Evolutionary conservation across 257 asterid genomes (phyloP).

Genomic region (Solanum ossicruentum): DNA sequence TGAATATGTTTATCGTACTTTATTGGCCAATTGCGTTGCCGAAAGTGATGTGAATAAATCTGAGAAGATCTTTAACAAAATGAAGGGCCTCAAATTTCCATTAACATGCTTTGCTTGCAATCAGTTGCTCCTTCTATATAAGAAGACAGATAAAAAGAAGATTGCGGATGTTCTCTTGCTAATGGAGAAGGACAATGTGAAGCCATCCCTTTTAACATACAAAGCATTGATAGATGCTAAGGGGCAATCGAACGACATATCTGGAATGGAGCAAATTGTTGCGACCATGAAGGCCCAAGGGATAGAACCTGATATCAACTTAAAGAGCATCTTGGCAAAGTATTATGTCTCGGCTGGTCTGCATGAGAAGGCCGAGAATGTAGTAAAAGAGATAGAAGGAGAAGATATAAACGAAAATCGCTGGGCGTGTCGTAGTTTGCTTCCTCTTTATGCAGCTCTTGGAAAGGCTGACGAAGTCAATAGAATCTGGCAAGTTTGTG

Average conservation of each 20-base stretch:
- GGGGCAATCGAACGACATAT: constrained; percentile 47
- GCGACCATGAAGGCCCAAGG: constrained; percentile 55
- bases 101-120: constrained; percentile 37
- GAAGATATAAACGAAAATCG: constrained; percentile 25
- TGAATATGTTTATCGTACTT: constrained; percentile 48
- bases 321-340: constrained; percentile 21
- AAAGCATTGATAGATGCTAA: constrained; percentile 38
- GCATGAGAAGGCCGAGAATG: constrained; percentile 48
- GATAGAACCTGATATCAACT: constrained; percentile 17
- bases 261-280: constrained; percentile 56
- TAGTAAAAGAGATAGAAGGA: constrained; percentile 62
- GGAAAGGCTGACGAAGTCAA: constrained; percentile 49
- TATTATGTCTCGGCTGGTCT: constrained; percentile 32
- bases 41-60: constrained; percentile 27
- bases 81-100: constrained; percentile 39
- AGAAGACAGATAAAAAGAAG: constrained; percentile 38
- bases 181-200: constrained; percentile 59
- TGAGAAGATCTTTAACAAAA: constrained; percentile 50
- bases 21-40: constrained; percentile 48
- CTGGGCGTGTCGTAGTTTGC: constrained; percentile 23
- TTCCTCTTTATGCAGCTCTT: constrained; percentile 64
- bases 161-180: constrained; percentile 46
- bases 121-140: constrained; percentile 63
- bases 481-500: constrained; percentile 59
- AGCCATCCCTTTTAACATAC: constrained; percentile 50